phyloP scores from a whole-genome alignment of 2,329 filamentous ascomycete genomes.

The Colletotrichum sansevieriae region DNA sequence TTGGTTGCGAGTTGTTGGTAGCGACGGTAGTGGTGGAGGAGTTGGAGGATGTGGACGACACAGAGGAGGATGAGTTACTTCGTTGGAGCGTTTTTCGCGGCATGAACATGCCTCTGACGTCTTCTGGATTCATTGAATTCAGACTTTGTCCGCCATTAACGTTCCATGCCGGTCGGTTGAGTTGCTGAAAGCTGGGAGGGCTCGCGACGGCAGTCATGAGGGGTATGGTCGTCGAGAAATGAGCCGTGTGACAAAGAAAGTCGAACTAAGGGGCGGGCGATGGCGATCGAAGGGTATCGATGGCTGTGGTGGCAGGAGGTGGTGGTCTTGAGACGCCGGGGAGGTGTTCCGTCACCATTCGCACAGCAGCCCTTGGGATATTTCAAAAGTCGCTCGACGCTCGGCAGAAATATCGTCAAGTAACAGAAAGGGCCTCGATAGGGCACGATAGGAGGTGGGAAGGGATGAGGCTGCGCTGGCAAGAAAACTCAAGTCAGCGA shows the following conservation, averaged over 20 bases:
- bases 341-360: constrained; percentile 37
- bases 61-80: constrained; percentile 90
- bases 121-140: constrained; percentile 83
- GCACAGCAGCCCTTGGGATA: constrained; percentile 24
- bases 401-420: background rate
- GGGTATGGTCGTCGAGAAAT: constrained; percentile 46
- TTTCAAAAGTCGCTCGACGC: constrained; percentile 14
- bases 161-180: constrained; percentile 75
- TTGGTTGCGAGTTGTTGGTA: constrained; percentile 70
- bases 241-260: constrained; percentile 11
- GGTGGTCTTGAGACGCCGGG: constrained; percentile 26
- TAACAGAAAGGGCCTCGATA: constrained; percentile 10
- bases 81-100: constrained; percentile 89
- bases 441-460: constrained; percentile 2
- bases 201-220: constrained; percentile 78
- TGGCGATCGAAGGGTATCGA: constrained; percentile 43
- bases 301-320: constrained; percentile 29
- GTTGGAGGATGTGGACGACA: constrained; percentile 74
- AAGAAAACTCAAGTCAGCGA: constrained; percentile 40
- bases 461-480: constrained; percentile 39
- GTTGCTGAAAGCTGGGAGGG: constrained; percentile 72
- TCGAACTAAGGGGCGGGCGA: constrained; percentile 43
- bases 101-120: constrained; percentile 89
- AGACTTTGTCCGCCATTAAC: constrained; percentile 66
- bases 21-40: constrained; percentile 75